Conservation (phyloP, 139 green algal species). For the Asterochloris erici region DNA sequence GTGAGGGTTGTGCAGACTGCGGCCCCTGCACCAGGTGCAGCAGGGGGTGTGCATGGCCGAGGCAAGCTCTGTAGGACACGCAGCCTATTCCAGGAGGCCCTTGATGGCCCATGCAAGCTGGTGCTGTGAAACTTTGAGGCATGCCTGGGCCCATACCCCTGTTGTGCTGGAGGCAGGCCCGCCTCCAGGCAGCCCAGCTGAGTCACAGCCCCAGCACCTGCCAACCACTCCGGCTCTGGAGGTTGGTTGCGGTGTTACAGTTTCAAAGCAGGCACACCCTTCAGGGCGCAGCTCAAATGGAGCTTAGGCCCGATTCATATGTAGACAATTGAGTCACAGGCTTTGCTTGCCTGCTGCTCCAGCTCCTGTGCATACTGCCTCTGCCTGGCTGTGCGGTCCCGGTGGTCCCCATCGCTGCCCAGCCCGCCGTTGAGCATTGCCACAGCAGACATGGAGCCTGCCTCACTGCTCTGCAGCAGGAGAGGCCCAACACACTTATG, state of each 20-base stretch:
- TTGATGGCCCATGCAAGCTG: no score
- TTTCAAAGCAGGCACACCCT: not conserved
- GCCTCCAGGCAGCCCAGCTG: not conserved
- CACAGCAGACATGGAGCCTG: no score
- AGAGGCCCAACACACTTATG: no score
- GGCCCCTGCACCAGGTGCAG: no score
- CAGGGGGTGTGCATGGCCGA: no score
- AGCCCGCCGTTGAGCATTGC: no score
- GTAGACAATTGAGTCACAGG: not conserved
- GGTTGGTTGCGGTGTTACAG: not conserved
- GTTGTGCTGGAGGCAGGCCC: not conserved
- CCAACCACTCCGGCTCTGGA: not conserved
- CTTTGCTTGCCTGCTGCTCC: conserved; percentile 1
- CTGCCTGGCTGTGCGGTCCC: not conserved
- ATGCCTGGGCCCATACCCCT: not conserved
- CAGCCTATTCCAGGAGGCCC: no score
- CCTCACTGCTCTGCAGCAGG: no score
- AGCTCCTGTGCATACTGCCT: conserved; percentile 15
- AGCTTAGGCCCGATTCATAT: not conserved
- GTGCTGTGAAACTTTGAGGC: no score
- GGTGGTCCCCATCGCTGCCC: no score
- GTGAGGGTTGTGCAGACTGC: no score
- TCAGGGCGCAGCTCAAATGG: not conserved
- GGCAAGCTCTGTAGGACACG: no score
- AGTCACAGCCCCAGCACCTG: not conserved